phyloP scores from a whole-genome alignment of 345 rosid genomes.

The Physaria fendleri region DNA sequence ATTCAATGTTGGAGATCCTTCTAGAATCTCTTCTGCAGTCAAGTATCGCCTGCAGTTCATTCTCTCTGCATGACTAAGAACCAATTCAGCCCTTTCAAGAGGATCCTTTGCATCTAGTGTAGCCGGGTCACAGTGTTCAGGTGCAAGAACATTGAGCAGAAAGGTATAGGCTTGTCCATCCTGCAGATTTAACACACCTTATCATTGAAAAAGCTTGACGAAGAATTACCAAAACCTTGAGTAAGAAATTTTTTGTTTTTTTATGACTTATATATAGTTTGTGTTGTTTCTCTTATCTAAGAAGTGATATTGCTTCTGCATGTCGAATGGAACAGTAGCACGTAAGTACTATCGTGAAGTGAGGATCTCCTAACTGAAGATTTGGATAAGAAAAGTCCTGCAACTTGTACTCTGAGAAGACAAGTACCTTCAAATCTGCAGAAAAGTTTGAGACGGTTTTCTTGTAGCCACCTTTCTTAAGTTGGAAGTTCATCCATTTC shows the following conservation, averaged over 20 bases:
- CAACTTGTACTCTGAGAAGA: background rate
- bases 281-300: background rate
- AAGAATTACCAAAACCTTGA: background rate
- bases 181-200: slow-evolving; percentile 34
- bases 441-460: slow-evolving; percentile 74
- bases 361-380: background rate
- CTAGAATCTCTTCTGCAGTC: slow-evolving; percentile 72
- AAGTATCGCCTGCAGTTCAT: slow-evolving; percentile 82
- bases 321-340: slow-evolving; percentile 10
- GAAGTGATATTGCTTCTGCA: background rate
- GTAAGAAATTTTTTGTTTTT: background rate
- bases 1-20: slow-evolving; percentile 76
- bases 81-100: slow-evolving; percentile 63
- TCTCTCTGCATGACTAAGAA: slow-evolving; percentile 74
- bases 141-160: slow-evolving; percentile 86
- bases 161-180: slow-evolving; percentile 85
- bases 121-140: slow-evolving; percentile 71
- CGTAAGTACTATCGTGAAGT: background rate
- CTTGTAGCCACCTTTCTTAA: slow-evolving; percentile 83
- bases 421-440: slow-evolving; percentile 70
- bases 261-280: background rate
- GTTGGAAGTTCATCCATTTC: slow-evolving; percentile 93
- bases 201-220: background rate
- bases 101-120: slow-evolving; percentile 67
- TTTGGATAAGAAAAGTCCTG: background rate